These are phyloP conservation scores for Hanseniaspora jakobsenii DNA, from an alignment of 805 yeast species.

Conservation along the genomic window DNA sequence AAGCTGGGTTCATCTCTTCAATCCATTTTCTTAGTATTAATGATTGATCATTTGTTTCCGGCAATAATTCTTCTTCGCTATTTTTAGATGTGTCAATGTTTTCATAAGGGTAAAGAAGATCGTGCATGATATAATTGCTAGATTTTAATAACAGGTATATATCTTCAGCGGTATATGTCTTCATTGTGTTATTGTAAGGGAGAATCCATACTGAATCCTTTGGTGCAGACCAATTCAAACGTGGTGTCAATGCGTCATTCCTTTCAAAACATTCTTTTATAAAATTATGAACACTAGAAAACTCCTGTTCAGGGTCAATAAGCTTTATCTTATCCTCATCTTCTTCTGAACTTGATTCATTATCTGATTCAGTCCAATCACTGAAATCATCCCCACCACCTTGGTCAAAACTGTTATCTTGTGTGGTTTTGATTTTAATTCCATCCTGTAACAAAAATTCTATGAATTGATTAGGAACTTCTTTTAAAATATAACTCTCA, in stretches of 20 bases:
- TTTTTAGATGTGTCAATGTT: constrained; percentile 30
- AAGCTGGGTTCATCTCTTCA: constrained; percentile 61
- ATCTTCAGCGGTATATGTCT: constrained; percentile 61
- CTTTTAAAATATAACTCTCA: constrained; percentile 36
- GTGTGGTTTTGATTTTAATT: constrained; percentile 47
- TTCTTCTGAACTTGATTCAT: too few relatives aligned
- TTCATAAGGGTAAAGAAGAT: constrained; percentile 60
- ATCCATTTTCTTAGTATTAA: constrained; percentile 76
- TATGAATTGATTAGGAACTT: constrained; percentile 46
- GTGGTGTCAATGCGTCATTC: constrained; percentile 49
- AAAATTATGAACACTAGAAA: constrained; percentile 47
- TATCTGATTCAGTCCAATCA: constrained; percentile 71
- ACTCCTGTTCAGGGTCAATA: constrained; percentile 38
- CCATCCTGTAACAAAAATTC: constrained; percentile 57
- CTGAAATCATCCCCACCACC: constrained; percentile 48
- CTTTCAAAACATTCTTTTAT: constrained; percentile 37
- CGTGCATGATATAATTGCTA: constrained; percentile 80
- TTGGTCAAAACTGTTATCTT: constrained; percentile 26
- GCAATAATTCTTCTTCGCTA: constrained; percentile 14
- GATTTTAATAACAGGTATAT: constrained; percentile 71
- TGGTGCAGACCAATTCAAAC: constrained; percentile 95
- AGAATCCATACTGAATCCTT: constrained; percentile 89
- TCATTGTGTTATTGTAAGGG: constrained; percentile 54
- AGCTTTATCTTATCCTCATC: constrained; percentile 16
- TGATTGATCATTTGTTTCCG: constrained; percentile 38